Evolutionary conservation across 2,329 filamentous ascomycete genomes (phyloP).

Genomic region (Aureobasidium zeae): DNA sequence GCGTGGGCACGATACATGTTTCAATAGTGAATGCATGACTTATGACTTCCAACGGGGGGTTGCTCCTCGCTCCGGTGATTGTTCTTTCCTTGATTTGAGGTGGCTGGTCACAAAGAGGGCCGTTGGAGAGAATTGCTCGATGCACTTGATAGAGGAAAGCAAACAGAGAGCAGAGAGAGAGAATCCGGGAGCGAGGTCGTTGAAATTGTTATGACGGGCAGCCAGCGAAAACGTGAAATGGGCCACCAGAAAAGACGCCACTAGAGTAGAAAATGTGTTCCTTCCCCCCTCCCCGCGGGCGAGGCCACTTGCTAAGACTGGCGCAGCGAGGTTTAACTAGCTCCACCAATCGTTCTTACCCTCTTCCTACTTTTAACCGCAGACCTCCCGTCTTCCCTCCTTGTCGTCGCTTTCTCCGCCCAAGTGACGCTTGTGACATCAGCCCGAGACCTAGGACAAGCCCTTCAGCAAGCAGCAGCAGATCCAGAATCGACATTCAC

Average conservation of each 20-base stretch:
- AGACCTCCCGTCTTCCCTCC: constrained; percentile 6
- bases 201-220: constrained; percentile 14
- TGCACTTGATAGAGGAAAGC: no score
- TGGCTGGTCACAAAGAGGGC: neutral
- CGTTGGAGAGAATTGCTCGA: no score
- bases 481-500: no score
- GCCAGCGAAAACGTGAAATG: constrained; percentile 9
- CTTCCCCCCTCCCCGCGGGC: constrained; percentile 12
- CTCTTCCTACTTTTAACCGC: constrained; percentile 12
- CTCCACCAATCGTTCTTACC: constrained; percentile 11
- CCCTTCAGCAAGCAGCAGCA: no score
- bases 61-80: no score
- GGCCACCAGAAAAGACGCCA: constrained; percentile 6
- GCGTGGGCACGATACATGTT: constrained; percentile 10
- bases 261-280: constrained; percentile 2
- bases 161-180: no score
- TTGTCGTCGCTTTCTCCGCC: constrained; percentile 10
- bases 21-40: no score
- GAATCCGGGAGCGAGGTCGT: constrained; percentile 14
- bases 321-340: neutral
- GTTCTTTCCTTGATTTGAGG: neutral
- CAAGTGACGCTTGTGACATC: no score
- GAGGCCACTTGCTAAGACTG: constrained; percentile 13
- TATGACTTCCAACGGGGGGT: no score
- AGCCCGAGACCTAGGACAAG: no score